Evolutionary conservation across 352 stramenopile species (phyloP).

Genomic region (Blastocystis sp.): DNA sequence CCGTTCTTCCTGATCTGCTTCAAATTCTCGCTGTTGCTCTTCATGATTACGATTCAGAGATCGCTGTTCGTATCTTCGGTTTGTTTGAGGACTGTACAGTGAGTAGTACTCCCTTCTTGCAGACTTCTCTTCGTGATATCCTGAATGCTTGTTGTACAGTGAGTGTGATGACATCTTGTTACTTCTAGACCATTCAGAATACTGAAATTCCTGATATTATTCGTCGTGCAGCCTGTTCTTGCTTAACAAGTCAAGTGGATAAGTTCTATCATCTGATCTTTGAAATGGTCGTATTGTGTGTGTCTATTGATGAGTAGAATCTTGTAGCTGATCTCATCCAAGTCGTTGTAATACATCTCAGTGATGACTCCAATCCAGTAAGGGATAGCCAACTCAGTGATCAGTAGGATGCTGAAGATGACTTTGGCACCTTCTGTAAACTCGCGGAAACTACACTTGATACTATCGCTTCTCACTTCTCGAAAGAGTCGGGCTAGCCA

Average conservation of each 20-base stretch:
- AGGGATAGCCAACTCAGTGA: not conserved
- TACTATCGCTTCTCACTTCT: constrained; percentile 25
- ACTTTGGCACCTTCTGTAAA: not conserved
- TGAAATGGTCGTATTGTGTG: not conserved
- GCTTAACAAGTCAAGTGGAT: not conserved
- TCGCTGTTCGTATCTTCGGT: constrained; percentile 21
- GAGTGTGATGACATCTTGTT: not conserved
- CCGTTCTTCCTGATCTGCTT: constrained; percentile 7
- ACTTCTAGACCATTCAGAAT: not conserved
- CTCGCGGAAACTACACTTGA: not conserved
- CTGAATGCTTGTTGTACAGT: constrained; percentile 12
- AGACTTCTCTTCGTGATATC: not conserved
- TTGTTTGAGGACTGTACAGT: constrained; percentile 41
- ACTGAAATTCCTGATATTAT: not conserved
- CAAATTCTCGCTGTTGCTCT: not conserved
- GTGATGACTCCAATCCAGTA: not conserved
- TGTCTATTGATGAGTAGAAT: not conserved
- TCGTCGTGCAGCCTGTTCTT: not conserved
- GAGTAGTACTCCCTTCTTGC: not conserved
- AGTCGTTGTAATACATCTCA: constrained; percentile 20
- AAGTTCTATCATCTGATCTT: not conserved
- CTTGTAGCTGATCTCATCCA: not conserved
- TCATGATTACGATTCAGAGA: not conserved
- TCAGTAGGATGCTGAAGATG: not conserved
- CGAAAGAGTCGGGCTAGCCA: not conserved